Conservation (phyloP, 2,329 filamentous ascomycete species). For the Cryphonectria nitschkei region DNA sequence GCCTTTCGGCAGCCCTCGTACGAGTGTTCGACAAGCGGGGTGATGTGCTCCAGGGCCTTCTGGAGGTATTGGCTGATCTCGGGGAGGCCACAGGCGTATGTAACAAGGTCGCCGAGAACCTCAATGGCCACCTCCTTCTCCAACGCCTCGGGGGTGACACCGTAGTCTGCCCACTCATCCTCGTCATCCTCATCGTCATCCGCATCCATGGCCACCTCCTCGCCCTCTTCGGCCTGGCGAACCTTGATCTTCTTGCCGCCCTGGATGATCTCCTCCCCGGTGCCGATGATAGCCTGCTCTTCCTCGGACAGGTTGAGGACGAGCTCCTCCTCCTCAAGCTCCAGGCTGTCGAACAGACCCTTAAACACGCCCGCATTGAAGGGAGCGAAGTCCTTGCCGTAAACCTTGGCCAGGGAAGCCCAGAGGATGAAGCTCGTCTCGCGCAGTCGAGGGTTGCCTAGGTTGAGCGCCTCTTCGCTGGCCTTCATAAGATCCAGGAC, state of each 20-base stretch:
- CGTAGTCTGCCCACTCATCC: slow-evolving; percentile 83
- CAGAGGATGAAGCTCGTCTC: slow-evolving; percentile 98
- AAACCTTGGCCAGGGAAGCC: slow-evolving; percentile 93
- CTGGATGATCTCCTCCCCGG: slow-evolving; percentile 69
- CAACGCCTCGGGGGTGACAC: slow-evolving; percentile 85
- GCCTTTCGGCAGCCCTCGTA: slow-evolving; percentile 95
- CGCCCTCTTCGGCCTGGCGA: slow-evolving; percentile 61
- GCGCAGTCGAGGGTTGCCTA: slow-evolving; percentile 87
- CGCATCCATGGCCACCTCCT: slow-evolving; percentile 60
- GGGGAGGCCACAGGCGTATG: slow-evolving; percentile 78
- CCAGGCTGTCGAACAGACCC: slow-evolving; percentile 80
- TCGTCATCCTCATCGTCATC: slow-evolving; percentile 61
- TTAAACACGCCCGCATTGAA: slow-evolving; percentile 80
- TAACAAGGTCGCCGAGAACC: slow-evolving; percentile 89
- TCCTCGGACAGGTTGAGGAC: slow-evolving; percentile 76
- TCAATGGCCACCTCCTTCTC: slow-evolving; percentile 98
- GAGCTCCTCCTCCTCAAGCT: slow-evolving; percentile 86
- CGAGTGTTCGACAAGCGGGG: slow-evolving; percentile 81
- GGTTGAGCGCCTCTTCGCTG: slow-evolving; percentile 85
- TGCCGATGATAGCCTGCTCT: slow-evolving; percentile 72
- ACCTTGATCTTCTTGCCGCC: slow-evolving; percentile 87
- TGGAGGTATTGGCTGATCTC: slow-evolving; percentile 80
- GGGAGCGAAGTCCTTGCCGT: slow-evolving; percentile 79
- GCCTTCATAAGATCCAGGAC: slow-evolving; percentile 89
- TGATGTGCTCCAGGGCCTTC: slow-evolving; percentile 80